Conservation (phyloP, 805 yeast species). For the Myxozyma nipponensis region DNA sequence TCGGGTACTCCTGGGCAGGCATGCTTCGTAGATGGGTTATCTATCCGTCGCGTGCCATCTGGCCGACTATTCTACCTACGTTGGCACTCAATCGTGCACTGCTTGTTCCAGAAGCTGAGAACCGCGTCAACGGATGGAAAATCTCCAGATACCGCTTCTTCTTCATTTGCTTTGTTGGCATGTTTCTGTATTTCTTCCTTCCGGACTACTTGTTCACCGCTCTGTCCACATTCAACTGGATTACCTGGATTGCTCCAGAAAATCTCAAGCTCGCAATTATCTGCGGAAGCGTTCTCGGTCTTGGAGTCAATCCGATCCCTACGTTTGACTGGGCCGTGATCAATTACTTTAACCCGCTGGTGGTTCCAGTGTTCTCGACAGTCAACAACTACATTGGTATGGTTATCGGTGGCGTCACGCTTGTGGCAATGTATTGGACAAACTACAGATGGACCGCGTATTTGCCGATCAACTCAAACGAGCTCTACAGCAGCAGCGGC, state of each 20-base stretch:
- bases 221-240: conserved; percentile 60
- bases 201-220: conserved; percentile 63
- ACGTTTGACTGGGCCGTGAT: conserved; percentile 52
- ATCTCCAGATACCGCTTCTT: conserved; percentile 52
- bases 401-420: conserved; percentile 30
- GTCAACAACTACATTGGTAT: conserved; percentile 35
- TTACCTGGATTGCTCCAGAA: conserved; percentile 37
- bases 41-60: conserved; percentile 56
- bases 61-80: conserved; percentile 53
- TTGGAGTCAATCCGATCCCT: conserved; percentile 45
- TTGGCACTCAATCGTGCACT: conserved; percentile 49
- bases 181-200: conserved; percentile 60
- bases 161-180: conserved; percentile 39
- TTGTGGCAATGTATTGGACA: conserved; percentile 43
- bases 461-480: conserved; percentile 48
- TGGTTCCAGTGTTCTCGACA: conserved; percentile 61
- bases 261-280: conserved; percentile 51
- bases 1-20: conserved; percentile 51
- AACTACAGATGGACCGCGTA: conserved; percentile 39
- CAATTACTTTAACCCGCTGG: conserved; percentile 50
- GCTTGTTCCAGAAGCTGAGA: conserved; percentile 35
- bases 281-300: conserved; percentile 52
- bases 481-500: conserved; percentile 52
- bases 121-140: conserved; percentile 54
- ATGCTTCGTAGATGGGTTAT: conserved; percentile 55